Evolutionary conservation across 305 asterid genomes (phyloP).

Genomic region (Solanum hybrid): DNA sequence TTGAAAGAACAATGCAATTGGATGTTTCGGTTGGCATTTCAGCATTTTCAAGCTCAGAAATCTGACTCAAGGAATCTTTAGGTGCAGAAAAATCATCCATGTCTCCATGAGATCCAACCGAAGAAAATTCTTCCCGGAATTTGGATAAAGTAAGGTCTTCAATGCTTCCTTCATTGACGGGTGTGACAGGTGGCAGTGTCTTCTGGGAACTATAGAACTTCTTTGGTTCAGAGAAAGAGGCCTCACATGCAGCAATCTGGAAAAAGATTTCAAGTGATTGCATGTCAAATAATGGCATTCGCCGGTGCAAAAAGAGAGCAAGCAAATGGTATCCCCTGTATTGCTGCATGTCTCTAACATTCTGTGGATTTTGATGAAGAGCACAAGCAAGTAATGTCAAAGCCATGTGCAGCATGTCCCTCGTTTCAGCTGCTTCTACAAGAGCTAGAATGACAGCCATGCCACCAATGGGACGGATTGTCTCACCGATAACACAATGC

Average conservation of each 20-base stretch:
- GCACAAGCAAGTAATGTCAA: slow-evolving; percentile 77
- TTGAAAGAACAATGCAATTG: slow-evolving; percentile 90
- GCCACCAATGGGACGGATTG: slow-evolving; percentile 92
- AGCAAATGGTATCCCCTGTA: slow-evolving; percentile 95
- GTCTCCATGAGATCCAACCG: slow-evolving; percentile 91
- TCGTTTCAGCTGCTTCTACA: slow-evolving; percentile 94
- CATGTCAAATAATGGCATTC: slow-evolving; percentile 97
- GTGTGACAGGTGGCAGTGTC: slow-evolving; percentile 42
- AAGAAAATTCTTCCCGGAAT: slow-evolving; percentile 84
- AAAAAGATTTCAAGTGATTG: slow-evolving; percentile 96
- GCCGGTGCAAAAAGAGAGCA: slow-evolving; percentile 85
- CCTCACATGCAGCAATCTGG: slow-evolving; percentile 98
- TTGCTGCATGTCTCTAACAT: slow-evolving; percentile 90
- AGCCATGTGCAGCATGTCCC: slow-evolving; percentile 99
- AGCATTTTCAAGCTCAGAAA: slow-evolving; percentile 85
- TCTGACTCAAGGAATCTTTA: slow-evolving; percentile 85
- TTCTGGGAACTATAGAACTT: slow-evolving; percentile 32
- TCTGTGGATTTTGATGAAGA: slow-evolving; percentile 96
- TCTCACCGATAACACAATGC: slow-evolving; percentile 87
- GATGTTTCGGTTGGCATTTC: slow-evolving; percentile 76
- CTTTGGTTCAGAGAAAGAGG: slow-evolving; percentile 91
- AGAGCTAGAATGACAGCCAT: slow-evolving; percentile 93
- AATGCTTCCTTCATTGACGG: slow-evolving; percentile 49
- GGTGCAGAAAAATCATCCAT: slow-evolving; percentile 93
- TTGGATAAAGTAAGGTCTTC: slow-evolving; percentile 73